Percentiles rank a stretch among this genome's conserved stretches.
phyloP scores from a whole-genome alignment of 108 stramenopile genomes.

The Licmophora abbreviata region DNA sequence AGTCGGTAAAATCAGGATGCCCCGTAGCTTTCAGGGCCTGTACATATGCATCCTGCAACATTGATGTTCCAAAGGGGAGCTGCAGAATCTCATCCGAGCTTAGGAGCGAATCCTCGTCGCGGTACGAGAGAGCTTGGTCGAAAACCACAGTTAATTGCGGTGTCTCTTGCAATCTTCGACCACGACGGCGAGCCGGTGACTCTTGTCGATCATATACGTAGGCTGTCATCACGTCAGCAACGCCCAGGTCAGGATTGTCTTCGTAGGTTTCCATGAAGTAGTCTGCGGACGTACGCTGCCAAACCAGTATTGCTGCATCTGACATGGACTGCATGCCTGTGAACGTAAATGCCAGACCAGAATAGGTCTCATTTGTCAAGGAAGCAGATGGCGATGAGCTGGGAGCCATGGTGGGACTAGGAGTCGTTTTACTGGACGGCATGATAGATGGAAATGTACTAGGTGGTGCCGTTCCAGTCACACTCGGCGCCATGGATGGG shows the following conservation, averaged over 20 bases:
- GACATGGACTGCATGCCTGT: background rate
- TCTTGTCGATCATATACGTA: too few relatives aligned
- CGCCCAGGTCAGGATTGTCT: too few relatives aligned
- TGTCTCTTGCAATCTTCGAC: too few relatives aligned
- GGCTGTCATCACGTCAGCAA: too few relatives aligned
- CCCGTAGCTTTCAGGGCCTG: conserved; percentile 1
- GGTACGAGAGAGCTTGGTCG: conserved; percentile 10
- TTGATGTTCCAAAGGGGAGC: conserved; percentile 4
- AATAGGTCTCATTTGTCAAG: background rate
- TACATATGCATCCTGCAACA: conserved; percentile 3
- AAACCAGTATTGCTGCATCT: conserved; percentile 10
- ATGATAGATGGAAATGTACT: background rate
- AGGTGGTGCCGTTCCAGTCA: conserved; percentile 1
- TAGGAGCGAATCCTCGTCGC: background rate
- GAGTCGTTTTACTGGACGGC: conserved; percentile 6
- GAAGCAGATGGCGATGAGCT: background rate
- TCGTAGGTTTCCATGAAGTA: background rate
- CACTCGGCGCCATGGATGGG: background rate
- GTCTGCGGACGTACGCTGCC: background rate
- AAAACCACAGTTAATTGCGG: too few relatives aligned
- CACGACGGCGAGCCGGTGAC: too few relatives aligned
- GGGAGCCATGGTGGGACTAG: conserved; percentile 1
- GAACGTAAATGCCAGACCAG: background rate
- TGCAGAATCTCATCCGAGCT: background rate
- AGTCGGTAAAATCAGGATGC: background rate